Base-by-base conservation (phyloP, 192 early-diverging fungal species). In the Gryganskiella cystojenkinii region DNA sequence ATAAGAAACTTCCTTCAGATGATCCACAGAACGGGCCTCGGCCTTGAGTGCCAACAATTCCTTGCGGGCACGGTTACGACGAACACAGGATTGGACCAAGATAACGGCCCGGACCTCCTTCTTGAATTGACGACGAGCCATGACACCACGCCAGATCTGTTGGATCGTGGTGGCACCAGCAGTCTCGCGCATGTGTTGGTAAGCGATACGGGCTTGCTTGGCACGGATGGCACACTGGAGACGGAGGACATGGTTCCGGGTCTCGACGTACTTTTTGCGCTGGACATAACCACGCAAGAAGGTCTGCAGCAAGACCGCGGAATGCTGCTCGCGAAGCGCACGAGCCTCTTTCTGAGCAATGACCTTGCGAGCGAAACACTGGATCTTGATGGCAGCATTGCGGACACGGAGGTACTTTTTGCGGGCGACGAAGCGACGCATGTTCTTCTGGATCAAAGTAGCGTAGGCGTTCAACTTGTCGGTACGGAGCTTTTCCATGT, bases 1-100 rank as follows among this genome's bases (percentile, higher is more conserved):
- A 81, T 95, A 95, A 34, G 96, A 96, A 33, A 92, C 89, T 66
- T 99, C 94, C 85, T 98, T 95, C 79, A 96, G 91, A 66, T 98
- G 97, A 61, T 89, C 91, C 17, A 95, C 94, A 49, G 94, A 95
- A 55, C 93, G 84, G 33, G 92, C 91, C 83, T 99, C 98, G 28
- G 90, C 86, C 79, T 94, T 92, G 64, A 93, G 82, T 37, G 73
- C 69, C 50, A 86, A 84, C 53, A 96, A 80, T 70, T 89, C 88
- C 57, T 87, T 87, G 54, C 88, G 81, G 35, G 96, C 96, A 25
- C 65, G 71, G 17, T 84, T 86, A 20, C 93, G 88, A 59, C 98
- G 93, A 27, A 94, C 74, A 52, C 90, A 90, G 20, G 92, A 89
- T 88, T 99, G 98, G 55, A 95, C 81, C 45, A 90, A 84, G 24